phyloP scores from a whole-genome alignment of 768 basidiomycete species.

The Cystofilobasidium capitatum region DNA sequence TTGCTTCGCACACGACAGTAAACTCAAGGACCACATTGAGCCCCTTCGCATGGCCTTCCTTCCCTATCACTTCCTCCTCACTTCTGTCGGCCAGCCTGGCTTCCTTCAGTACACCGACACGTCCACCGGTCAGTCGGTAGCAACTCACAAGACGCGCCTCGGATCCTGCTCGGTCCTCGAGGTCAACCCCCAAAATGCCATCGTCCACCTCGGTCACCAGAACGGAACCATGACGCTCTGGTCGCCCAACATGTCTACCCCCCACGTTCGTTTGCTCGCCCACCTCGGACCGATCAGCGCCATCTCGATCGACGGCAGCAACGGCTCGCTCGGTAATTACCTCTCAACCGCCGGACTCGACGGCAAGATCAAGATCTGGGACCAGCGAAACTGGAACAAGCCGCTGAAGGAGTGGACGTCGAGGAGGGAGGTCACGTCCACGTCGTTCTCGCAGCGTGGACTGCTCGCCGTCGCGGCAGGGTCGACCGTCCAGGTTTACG shows the following conservation, averaged over 20 bases:
- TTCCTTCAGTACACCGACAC: constrained; percentile 95
- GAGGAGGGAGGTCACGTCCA: constrained; percentile 47
- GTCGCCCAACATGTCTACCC: constrained; percentile 88
- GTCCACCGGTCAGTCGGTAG: constrained; percentile 76
- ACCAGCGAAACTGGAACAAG: constrained; percentile 89
- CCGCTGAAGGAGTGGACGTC: constrained; percentile 68
- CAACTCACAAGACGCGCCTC: constrained; percentile 79
- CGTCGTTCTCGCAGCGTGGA: constrained; percentile 81
- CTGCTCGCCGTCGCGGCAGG: constrained; percentile 70
- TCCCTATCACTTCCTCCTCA: constrained; percentile 91
- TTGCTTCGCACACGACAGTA: constrained; percentile 28
- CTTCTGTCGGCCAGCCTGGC: constrained; percentile 51
- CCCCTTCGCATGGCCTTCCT: constrained; percentile 83
- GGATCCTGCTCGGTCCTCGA: constrained; percentile 76
- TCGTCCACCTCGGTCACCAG: constrained; percentile 86
- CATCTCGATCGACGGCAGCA: constrained; percentile 66
- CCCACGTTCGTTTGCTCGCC: constrained; percentile 82
- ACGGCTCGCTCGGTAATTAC: constrained; percentile 65
- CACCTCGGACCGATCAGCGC: constrained; percentile 79
- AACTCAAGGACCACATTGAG: constrained; percentile 53
- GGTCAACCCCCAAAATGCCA: constrained; percentile 86
- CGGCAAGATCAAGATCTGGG: constrained; percentile 88
- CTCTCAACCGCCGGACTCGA: constrained; percentile 86
- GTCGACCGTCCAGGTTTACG: constrained; percentile 57
- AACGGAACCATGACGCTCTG: constrained; percentile 93